Percentiles rank a stretch among this genome's conserved stretches.
Evolutionary conservation across 2,329 filamentous ascomycete genomes (phyloP).

Genomic region (Aspergillus sp.): DNA sequence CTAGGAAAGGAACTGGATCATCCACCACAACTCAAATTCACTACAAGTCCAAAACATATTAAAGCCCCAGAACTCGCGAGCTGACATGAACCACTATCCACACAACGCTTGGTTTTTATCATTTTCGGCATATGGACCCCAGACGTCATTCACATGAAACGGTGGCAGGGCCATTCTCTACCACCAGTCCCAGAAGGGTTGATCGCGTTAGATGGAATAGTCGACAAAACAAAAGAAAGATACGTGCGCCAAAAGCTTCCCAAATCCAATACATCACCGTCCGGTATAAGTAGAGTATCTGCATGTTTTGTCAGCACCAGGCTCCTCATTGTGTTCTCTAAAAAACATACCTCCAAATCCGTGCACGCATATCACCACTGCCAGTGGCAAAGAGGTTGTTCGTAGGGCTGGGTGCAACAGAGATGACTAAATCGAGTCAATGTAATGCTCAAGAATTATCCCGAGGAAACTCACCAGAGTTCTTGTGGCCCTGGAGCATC

Average conservation of each 20-base stretch:
- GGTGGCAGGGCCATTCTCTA: background rate
- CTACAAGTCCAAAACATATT: background rate
- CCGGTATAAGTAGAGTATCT: slow-evolving; percentile 40
- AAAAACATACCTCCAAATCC: slow-evolving; percentile 78
- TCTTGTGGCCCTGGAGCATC: slow-evolving; percentile 98
- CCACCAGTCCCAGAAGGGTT: background rate
- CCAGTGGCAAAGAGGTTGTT: slow-evolving; percentile 91
- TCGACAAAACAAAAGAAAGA: slow-evolving; percentile 13
- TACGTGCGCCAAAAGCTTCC: slow-evolving; percentile 33
- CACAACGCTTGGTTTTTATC: background rate
- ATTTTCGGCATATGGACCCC: background rate
- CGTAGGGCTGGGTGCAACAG: slow-evolving; percentile 86
- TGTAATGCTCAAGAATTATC: slow-evolving; percentile 7
- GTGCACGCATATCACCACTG: slow-evolving; percentile 93
- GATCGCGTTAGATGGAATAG: background rate
- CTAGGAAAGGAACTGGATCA: background rate
- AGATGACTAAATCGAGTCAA: slow-evolving; percentile 65
- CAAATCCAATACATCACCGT: slow-evolving; percentile 31
- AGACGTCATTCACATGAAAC: slow-evolving; percentile 1
- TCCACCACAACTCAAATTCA: background rate
- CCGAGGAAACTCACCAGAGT: slow-evolving; percentile 61
- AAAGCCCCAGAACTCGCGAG: background rate
- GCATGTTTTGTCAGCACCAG: slow-evolving; percentile 10
- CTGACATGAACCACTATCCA: background rate
- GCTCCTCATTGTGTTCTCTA: background rate